These are phyloP conservation scores for Candida boidinii DNA, from an alignment of 805 yeast genomes.

Conservation along the genomic window DNA sequence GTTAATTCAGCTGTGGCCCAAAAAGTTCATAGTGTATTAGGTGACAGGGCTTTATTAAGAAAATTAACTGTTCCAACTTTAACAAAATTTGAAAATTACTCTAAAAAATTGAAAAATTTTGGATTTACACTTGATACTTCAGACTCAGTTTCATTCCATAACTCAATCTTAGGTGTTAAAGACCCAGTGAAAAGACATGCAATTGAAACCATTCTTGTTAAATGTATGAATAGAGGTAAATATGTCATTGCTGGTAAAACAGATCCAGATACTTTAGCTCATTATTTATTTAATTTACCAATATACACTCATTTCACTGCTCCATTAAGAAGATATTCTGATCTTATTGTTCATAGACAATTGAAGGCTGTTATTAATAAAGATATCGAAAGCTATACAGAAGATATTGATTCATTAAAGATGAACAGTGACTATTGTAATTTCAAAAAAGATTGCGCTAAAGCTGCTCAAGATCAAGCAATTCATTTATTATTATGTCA, in stretches of 20 bases:
- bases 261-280: constrained; percentile 69
- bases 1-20: constrained; percentile 85
- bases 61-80: constrained; percentile 81
- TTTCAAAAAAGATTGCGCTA: constrained; percentile 92
- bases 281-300: constrained; percentile 76
- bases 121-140: constrained; percentile 69
- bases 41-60: constrained; percentile 76
- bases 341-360: constrained; percentile 88
- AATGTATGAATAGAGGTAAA: constrained; percentile 78
- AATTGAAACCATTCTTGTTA: constrained; percentile 69
- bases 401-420: constrained; percentile 62
- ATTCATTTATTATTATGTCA: constrained; percentile 80
- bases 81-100: constrained; percentile 72
- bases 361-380: constrained; percentile 53
- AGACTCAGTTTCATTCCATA: constrained; percentile 60
- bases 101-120: constrained; percentile 56
- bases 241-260: constrained; percentile 84
- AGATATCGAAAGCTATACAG: constrained; percentile 30
- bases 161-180: constrained; percentile 56
- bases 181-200: constrained; percentile 60
- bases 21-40: constrained; percentile 62
- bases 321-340: constrained; percentile 88
- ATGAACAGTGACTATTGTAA: constrained; percentile 88
- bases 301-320: constrained; percentile 90
- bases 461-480: constrained; percentile 89